A percentile compares a stretch with the other conserved stretches of the same genome.
phyloP scores from a whole-genome alignment of 2,329 filamentous ascomycete genomes.

The Aquanectria penicillioides region DNA sequence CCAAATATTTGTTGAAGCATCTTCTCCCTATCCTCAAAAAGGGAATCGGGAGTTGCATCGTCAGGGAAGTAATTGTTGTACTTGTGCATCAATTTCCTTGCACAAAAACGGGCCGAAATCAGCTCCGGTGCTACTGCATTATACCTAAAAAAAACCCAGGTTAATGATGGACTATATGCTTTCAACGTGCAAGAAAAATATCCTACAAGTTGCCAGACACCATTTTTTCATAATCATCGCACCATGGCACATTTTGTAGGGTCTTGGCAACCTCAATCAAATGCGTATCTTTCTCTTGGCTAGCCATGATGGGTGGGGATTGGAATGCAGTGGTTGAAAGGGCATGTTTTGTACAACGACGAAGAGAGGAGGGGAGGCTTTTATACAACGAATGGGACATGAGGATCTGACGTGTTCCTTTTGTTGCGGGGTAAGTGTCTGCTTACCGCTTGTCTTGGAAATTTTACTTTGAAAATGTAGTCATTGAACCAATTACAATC shows the following conservation, averaged over 20 bases:
- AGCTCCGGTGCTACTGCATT: constrained; percentile 14
- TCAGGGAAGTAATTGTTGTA: constrained; percentile 24
- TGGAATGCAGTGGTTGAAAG: too few relatives aligned
- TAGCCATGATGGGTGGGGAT: constrained; percentile 21
- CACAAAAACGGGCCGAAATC: background rate
- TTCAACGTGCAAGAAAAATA: too few relatives aligned
- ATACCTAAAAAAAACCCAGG: background rate
- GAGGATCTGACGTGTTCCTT: too few relatives aligned
- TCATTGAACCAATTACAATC: too few relatives aligned
- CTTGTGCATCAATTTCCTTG: constrained; percentile 8
- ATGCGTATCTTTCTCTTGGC: constrained; percentile 3
- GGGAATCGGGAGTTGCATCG: background rate
- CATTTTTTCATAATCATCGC: constrained; percentile 32
- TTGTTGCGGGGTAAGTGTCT: too few relatives aligned
- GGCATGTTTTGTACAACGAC: too few relatives aligned
- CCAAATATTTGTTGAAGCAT: constrained; percentile 18
- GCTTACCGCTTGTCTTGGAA: too few relatives aligned
- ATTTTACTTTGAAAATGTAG: too few relatives aligned
- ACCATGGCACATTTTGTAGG: constrained; percentile 13
- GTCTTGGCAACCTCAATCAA: constrained; percentile 22
- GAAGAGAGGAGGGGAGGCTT: too few relatives aligned
- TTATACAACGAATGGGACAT: too few relatives aligned
- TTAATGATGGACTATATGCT: too few relatives aligned
- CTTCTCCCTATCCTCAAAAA: background rate
- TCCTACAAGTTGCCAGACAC: constrained; percentile 30